Evolutionary conservation across 139 green algal genomes (phyloP).

Genomic region (Raphidocelis subcapitata): DNA sequence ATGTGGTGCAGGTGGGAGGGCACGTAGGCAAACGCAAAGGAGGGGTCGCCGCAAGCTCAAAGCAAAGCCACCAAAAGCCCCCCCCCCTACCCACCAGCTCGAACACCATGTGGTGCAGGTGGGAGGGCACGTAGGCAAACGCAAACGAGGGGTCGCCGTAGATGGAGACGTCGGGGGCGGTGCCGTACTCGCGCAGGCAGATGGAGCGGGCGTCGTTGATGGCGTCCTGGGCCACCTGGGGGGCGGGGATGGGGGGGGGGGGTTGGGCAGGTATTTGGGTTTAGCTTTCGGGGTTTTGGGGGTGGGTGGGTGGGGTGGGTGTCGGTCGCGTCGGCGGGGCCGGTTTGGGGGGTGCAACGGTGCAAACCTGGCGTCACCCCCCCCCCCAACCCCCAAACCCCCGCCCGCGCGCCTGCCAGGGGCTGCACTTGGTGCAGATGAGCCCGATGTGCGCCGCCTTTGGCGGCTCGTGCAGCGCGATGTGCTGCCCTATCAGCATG

Average conservation of each 20-base stretch:
- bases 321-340: no score
- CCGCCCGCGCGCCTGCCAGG: constrained; percentile 38
- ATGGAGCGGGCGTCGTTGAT: constrained; percentile 92
- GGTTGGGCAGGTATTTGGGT: no score
- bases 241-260: no score
- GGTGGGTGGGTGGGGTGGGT: no score
- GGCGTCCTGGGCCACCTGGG: constrained; percentile 77
- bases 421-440: constrained; percentile 86
- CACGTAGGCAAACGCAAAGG: constrained; percentile 88
- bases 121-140: constrained; percentile 95
- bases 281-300: no score
- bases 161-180: constrained; percentile 82
- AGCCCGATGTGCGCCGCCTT: constrained; percentile 84
- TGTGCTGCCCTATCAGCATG: constrained; percentile 98
- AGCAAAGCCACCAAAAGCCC: no score
- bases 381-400: neutral
- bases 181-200: constrained; percentile 91
- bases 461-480: constrained; percentile 86
- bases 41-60: no score
- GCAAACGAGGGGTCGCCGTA: constrained; percentile 89
- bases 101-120: constrained; percentile 98
- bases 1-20: constrained; percentile 98
- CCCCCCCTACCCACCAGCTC: constrained; percentile 28
- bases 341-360: no score
- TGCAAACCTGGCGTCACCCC: no score